Evolutionary conservation across 441 rosid genomes (phyloP), one percentile per base, ranked within the genome.

Genomic region (Daphne laureola): DNA sequence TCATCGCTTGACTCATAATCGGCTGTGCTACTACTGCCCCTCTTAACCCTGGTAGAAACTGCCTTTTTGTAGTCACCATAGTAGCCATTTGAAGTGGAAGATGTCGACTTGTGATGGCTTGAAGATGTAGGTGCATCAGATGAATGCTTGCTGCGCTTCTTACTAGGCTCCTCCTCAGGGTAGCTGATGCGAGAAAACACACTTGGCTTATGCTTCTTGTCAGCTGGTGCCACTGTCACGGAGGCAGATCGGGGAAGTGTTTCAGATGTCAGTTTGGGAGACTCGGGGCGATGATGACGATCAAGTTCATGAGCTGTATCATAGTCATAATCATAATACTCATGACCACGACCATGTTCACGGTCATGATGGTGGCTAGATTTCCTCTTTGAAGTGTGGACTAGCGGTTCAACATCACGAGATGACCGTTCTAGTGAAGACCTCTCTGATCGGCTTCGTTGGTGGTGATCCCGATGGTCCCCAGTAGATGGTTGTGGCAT

Each of bases 121-220:
- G 61, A 49, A 5, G 49, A 51, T 42, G 52, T 48, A 1, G 59
- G 42, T 42, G 53, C 71, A 3, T 50, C 58, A 14, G 76, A 59
- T 0, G 68, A 69, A 14, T 70, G 55, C 69, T 82, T 74, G 15
- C 85, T 74, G 15, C 85, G 77, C 68, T 85, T 90, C 76, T 84
- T 81, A 17, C 69, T 58, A 1, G 68, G 43, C 56, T 83, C 96
- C 59, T 51, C 86, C 55, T 79, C 97, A 0, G 97, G 95, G 43
- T 79, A 90, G 71, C 99, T 83, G 47, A 94, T 90, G 65, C 97
- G 87, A 52, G 96, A 90, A 81, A 94, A 94, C 16, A 90, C 96
- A 14, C 96, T 94, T 0, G 71, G 65, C 66, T 90, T 90, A 0
- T 62, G 63, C 69, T 70, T 78, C 51, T 76, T 64, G 4, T 79